Base-by-base conservation (phyloP, 495 filamentous ascomycete genomes). In the Xanthoparmelia taractica region DNA sequence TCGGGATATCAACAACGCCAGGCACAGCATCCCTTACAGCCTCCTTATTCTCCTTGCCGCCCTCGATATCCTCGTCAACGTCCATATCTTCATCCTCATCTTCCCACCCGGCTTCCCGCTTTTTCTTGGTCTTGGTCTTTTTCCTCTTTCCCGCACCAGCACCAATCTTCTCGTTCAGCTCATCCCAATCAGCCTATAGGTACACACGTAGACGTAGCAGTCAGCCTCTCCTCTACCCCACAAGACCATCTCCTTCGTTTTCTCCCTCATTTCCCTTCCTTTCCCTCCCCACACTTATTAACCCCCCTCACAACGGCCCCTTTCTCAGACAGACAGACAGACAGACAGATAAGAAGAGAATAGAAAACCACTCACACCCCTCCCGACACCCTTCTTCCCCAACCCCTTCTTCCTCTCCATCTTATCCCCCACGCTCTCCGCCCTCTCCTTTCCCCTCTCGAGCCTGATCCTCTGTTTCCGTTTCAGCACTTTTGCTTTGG, bases 361-460 rank as follows among this genome's bases (percentile, higher is more conserved):
- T 25, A n/a, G 2, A 41, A 13, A 45, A 1, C 1, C 12, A 58
- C 65, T 56, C 62, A 79, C 81, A 54, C 74, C 75, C 69, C 83
- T 69, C 36, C 75, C 71, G 59, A 83, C 77, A n/a, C 91, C 80
- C n/a, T 68, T 77, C 68, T 82, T 85, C 34, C 79, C 82, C 59
- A 80, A 80, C 23, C 69, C 78, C 66, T 83, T 76, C 71, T 92
- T 95, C 59, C 76, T 79, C 70, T 87, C 84, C 59, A 84, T 78
- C 69, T 85, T 85, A 68, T 91, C 89, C 72, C 85, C 75, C 67
- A 87, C 76, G 10, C 79, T 79, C 67, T 88, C 88, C 40, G 89
- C 91, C 63, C 84, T 81, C 69, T 92, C 89, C 67, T 91, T 78
- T 33, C 77, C 85, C 74, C 86, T 88, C 69, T 90, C 83, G 37